Evolutionary conservation across 2,329 filamentous ascomycete species (phyloP).

Genomic region (Apiospora rasikravindrae): DNA sequence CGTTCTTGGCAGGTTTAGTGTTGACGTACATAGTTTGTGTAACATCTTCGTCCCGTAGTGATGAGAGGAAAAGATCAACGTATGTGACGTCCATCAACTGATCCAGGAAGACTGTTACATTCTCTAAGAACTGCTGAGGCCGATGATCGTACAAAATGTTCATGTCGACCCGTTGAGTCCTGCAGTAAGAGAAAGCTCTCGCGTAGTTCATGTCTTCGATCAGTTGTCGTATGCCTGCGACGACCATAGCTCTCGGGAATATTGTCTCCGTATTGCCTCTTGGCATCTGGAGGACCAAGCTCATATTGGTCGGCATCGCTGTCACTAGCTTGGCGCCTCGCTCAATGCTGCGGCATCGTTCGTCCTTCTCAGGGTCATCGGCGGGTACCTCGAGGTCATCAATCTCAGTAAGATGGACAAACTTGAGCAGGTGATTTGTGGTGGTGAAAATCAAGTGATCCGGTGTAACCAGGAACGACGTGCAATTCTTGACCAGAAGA

Average conservation of each 20-base stretch:
- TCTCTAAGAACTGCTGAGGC: conserved; percentile 82
- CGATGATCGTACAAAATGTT: conserved; percentile 95
- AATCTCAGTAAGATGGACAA: conserved; percentile 76
- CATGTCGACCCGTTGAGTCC: conserved; percentile 95
- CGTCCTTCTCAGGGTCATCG: conserved; percentile 90
- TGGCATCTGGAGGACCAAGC: conserved; percentile 90
- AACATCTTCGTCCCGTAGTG: conserved; percentile 87
- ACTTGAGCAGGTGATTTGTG: conserved; percentile 90
- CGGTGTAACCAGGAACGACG: conserved; percentile 83
- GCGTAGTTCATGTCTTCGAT: conserved; percentile 83
- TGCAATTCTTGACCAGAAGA: conserved; percentile 83
- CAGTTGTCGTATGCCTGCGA: conserved; percentile 83
- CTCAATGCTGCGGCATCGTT: conserved; percentile 90
- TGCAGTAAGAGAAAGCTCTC: conserved; percentile 84
- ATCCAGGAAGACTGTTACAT: conserved; percentile 77
- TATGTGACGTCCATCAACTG: conserved; percentile 83
- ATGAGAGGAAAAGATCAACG: conserved; percentile 90
- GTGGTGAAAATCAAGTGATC: conserved; percentile 92
- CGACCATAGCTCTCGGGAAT: conserved; percentile 87
- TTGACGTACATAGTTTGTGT: conserved; percentile 92
- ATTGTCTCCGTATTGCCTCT: conserved; percentile 95
- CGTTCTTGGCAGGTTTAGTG: conserved; percentile 61
- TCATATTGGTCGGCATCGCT: conserved; percentile 86
- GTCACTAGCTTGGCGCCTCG: conserved; percentile 86
- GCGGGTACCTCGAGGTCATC: conserved; percentile 80